phyloP scores from a whole-genome alignment of 2,329 filamentous ascomycete species.

The Colletotrichum orchidophilum region DNA sequence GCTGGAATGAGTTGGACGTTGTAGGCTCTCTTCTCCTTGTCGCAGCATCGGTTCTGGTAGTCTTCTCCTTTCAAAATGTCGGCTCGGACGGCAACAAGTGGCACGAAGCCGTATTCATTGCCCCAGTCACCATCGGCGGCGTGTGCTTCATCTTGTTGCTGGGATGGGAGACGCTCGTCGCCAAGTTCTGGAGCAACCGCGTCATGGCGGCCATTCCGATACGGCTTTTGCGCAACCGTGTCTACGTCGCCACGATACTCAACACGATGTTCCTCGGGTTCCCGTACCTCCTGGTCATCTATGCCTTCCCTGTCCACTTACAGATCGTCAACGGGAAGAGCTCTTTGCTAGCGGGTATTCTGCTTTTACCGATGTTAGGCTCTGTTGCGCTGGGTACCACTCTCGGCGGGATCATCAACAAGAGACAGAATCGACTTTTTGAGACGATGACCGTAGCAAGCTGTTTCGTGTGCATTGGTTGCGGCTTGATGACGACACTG shows the following conservation, averaged over 20 bases:
- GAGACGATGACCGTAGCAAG: conserved; percentile 55
- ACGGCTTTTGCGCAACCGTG: conserved; percentile 55
- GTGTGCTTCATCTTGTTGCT: conserved; percentile 48
- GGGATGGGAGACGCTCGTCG: conserved; percentile 49
- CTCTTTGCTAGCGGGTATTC: conserved; percentile 56
- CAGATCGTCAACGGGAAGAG: conserved; percentile 60
- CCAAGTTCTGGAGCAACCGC: conserved; percentile 42
- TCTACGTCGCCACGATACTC: conserved; percentile 53
- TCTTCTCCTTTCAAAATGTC: conserved; percentile 66
- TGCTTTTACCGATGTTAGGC: conserved; percentile 64
- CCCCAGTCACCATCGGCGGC: conserved; percentile 50
- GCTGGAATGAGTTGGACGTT: conserved; percentile 62
- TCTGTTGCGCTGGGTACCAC: conserved; percentile 56
- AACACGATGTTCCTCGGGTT: conserved; percentile 61
- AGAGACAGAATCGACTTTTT: conserved; percentile 50
- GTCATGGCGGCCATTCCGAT: conserved; percentile 58
- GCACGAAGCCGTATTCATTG: conserved; percentile 52
- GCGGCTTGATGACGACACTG: conserved; percentile 54
- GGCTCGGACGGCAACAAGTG: conserved; percentile 51
- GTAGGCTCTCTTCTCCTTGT: conserved; percentile 63
- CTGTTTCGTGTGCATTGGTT: conserved; percentile 55
- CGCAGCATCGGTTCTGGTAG: conserved; percentile 61
- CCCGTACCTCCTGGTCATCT: conserved; percentile 59
- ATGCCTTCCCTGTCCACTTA: conserved; percentile 58
- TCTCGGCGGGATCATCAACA: conserved; percentile 53